Evolutionary conservation across 352 stramenopile species (phyloP).

Genomic region (Albugo candida): DNA sequence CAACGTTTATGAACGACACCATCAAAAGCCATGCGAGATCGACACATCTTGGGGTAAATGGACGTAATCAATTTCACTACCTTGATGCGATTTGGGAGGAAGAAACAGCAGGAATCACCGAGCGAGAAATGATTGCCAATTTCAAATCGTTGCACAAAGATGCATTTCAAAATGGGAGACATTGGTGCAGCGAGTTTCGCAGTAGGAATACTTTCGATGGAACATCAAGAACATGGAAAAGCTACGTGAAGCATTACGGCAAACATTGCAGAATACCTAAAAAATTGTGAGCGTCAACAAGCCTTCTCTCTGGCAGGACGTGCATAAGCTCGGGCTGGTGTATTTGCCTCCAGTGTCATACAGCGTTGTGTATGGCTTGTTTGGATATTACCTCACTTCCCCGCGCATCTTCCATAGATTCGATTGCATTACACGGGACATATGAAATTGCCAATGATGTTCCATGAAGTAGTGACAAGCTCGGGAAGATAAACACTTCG

Average conservation of each 20-base stretch:
- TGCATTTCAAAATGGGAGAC: slow-evolving; percentile 31
- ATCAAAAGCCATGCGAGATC: slow-evolving; percentile 67
- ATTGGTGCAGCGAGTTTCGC: slow-evolving; percentile 37
- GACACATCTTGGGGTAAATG: slow-evolving; percentile 87
- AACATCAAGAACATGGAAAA: slow-evolving; percentile 81
- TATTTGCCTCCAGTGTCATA: slow-evolving; percentile 53
- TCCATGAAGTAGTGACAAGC: slow-evolving; percentile 14
- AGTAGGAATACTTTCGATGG: slow-evolving; percentile 84
- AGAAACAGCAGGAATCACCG: slow-evolving; percentile 71
- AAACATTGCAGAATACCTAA: slow-evolving; percentile 62
- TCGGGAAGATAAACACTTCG: background rate
- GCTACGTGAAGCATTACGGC: slow-evolving; percentile 57
- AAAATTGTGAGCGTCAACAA: slow-evolving; percentile 29
- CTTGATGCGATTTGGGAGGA: slow-evolving; percentile 84
- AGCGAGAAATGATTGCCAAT: slow-evolving; percentile 82
- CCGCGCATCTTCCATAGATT: slow-evolving; percentile 45
- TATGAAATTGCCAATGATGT: slow-evolving; percentile 67
- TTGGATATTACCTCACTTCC: slow-evolving; percentile 83
- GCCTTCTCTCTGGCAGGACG: background rate
- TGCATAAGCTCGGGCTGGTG: background rate
- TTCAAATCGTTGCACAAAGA: slow-evolving; percentile 80
- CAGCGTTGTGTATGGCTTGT: slow-evolving; percentile 87
- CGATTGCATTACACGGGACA: slow-evolving; percentile 83
- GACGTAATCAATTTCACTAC: slow-evolving; percentile 89
- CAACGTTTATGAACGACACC: slow-evolving; percentile 40